A percentile compares a stretch with the other conserved stretches of the same genome.
These are phyloP conservation scores for Achlya hypogyna DNA, from an alignment of 352 stramenopile genomes.

Conservation along the genomic window DNA sequence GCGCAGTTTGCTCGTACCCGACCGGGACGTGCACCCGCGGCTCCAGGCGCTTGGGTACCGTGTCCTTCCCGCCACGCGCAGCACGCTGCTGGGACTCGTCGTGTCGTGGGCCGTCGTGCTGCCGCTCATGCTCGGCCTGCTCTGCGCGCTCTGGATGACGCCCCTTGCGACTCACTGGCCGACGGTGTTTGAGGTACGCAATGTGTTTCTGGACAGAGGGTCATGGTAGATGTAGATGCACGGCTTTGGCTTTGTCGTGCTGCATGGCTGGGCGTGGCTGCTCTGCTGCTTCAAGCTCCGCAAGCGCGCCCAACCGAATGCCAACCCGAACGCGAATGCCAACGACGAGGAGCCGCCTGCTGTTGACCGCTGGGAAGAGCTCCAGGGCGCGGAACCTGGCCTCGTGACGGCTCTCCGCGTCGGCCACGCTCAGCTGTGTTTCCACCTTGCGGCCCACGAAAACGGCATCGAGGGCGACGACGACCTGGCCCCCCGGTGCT, in stretches of 20 bases:
- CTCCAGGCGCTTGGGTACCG: conserved; percentile 58
- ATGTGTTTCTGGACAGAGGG: background rate
- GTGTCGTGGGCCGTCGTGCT: conserved; percentile 63
- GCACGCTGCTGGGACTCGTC: conserved; percentile 40
- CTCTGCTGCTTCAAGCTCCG: conserved; percentile 62
- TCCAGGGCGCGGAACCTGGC: background rate
- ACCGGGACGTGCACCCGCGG: conserved; percentile 47
- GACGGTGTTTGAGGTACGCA: conserved; percentile 28
- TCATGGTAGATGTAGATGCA: conserved; percentile 42
- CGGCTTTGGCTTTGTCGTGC: conserved; percentile 46
- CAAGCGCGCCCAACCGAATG: conserved; percentile 31
- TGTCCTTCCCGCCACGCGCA: conserved; percentile 50
- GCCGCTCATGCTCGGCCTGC: conserved; percentile 56
- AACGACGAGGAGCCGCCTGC: conserved; percentile 12
- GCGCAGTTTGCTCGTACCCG: conserved; percentile 43
- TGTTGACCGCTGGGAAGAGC: conserved; percentile 20
- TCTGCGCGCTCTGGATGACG: conserved; percentile 27
- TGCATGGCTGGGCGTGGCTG: conserved; percentile 65
- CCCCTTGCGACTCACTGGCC: conserved; percentile 36
- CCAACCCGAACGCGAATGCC: conserved; percentile 25
- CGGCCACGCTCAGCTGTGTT: conserved; percentile 16
- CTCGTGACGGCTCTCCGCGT: conserved; percentile 10
- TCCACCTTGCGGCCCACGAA: conserved; percentile 19
- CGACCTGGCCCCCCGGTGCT: conserved; percentile 54
- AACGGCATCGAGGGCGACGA: conserved; percentile 26